Percentiles rank a stretch among this genome's conserved stretches.
Evolutionary conservation across 352 stramenopile species (phyloP).

Genomic region (Thalassiosira livingstoniorum): DNA sequence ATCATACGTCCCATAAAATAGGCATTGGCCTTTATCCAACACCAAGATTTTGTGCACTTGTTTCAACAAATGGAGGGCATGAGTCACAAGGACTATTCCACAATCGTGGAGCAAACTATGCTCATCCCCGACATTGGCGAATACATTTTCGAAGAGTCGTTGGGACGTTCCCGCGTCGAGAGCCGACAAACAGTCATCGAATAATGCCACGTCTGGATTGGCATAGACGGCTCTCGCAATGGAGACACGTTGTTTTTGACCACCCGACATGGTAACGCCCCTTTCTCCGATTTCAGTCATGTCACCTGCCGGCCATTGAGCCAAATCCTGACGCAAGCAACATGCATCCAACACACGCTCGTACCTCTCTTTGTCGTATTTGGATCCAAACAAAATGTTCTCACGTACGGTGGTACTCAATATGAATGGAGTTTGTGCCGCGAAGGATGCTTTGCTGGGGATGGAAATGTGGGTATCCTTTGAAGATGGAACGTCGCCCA

Average conservation of each 20-base stretch:
- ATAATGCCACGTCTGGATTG: slow-evolving; percentile 70
- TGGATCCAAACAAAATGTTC: slow-evolving; percentile 87
- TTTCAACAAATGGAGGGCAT: slow-evolving; percentile 85
- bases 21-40: slow-evolving; percentile 70
- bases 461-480: neutral
- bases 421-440: slow-evolving; percentile 86
- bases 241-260: slow-evolving; percentile 87
- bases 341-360: slow-evolving; percentile 81
- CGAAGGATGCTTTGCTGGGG: slow-evolving; percentile 66
- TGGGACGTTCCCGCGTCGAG: slow-evolving; percentile 85
- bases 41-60: slow-evolving; percentile 80
- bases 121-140: slow-evolving; percentile 33
- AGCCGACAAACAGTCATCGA: slow-evolving; percentile 87
- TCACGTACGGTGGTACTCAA: slow-evolving; percentile 86
- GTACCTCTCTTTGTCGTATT: slow-evolving; percentile 80
- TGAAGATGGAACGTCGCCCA: slow-evolving; percentile 72
- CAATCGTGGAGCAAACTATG: slow-evolving; percentile 65
- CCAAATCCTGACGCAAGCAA: slow-evolving; percentile 78
- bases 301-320: slow-evolving; percentile 77
- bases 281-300: slow-evolving; percentile 88
- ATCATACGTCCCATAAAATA: slow-evolving; percentile 75
- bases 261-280: slow-evolving; percentile 97
- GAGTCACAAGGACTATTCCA: slow-evolving; percentile 84
- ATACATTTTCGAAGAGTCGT: slow-evolving; percentile 81
- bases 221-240: slow-evolving; percentile 83